Evolutionary conservation across 2,329 filamentous ascomycete species (phyloP), one percentile per base, ranked within the genome.

Genomic region (Aspergillus ibericus): DNA sequence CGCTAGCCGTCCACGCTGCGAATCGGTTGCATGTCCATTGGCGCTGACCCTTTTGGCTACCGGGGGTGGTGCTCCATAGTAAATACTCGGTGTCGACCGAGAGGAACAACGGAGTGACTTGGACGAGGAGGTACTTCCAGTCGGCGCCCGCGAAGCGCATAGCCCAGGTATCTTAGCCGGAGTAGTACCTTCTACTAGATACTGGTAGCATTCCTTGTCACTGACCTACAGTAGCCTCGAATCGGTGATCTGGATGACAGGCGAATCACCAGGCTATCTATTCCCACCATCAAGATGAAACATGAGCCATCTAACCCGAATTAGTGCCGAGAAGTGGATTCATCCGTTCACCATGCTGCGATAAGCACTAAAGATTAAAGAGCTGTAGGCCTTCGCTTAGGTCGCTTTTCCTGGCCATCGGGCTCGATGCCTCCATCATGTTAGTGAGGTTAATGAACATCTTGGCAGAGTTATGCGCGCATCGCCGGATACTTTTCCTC

Each of bases 11-110:
- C 38, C 22, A 40, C 50, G 8, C 8, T 10, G 29, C 29, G 29
- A 32, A 9, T 32, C 38, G 55, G 36, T 40, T 15, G 42, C 32
- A 53, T 42, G 20, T 35, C 56, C 16, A 50, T 58, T 51, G 47
- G 35, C 46, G 22, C 50, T 42, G 40, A 35, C 53, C 49, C 27
- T 8, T 22, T 22, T 53, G 50, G 34, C 27, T 12, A 9, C 29
- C 42, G 53, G 16, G 27, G 20, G 6, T 32, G 22, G n/a, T n/a
- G 27, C 27, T 29, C 27, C 27, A 4, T 27, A 27, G 25, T n/a
- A n/a, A n/a, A 8, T 29, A 29, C 27, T 29, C 27, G 27, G 27
- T 4, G 27, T 53, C 9, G 22, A 15, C 18, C 7, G 10, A 36
- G 25, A 25, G 13, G 15, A 13, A 29, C n/a, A n/a, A n/a, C n/a